Percentiles rank a stretch among this genome's conserved stretches.
Evolutionary conservation across 192 early-diverging fungal genomes (phyloP).

Genomic region (Dissophora globulifera): DNA sequence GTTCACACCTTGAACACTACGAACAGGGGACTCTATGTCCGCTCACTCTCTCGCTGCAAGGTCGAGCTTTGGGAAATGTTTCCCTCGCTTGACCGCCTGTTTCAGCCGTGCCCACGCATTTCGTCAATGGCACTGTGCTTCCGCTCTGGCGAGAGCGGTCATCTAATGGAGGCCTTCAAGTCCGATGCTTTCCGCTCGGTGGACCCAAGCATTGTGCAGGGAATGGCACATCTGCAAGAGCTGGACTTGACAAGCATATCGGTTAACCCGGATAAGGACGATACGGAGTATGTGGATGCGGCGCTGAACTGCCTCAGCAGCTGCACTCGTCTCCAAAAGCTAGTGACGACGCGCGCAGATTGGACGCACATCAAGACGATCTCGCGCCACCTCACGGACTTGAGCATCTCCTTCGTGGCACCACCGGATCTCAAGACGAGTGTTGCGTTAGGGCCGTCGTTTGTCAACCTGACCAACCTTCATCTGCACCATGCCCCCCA

Average conservation of each 20-base stretch:
- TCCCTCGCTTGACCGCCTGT: conserved; percentile 29
- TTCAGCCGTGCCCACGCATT: conserved; percentile 32
- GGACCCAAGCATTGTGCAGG: conserved; percentile 23
- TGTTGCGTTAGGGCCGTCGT: conserved; percentile 26
- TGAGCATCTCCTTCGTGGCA: conserved; percentile 47
- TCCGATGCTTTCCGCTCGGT: conserved; percentile 35
- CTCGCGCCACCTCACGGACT: conserved; percentile 35
- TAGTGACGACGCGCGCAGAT: conserved; percentile 44
- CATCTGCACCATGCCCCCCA: conserved; percentile 48
- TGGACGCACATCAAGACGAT: conserved; percentile 44
- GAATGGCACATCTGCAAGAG: conserved; percentile 32
- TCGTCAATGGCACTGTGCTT: conserved; percentile 42
- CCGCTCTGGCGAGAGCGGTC: conserved; percentile 40
- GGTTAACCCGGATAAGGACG: conserved; percentile 38
- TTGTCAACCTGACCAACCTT: conserved; percentile 45
- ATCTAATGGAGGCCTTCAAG: conserved; percentile 49
- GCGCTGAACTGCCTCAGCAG: conserved; percentile 44
- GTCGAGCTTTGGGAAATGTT: conserved; percentile 53
- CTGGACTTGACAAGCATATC: conserved; percentile 46
- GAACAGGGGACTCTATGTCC: conserved; percentile 38
- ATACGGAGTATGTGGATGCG: conserved; percentile 42
- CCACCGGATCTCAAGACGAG: conserved; percentile 51
- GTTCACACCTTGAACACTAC: conserved; percentile 47
- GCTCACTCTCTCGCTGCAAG: conserved; percentile 50
- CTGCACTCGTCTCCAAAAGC: conserved; percentile 47